Evolutionary conservation across 495 filamentous ascomycete species (phyloP).

Genomic region (Podospora fimiseda): DNA sequence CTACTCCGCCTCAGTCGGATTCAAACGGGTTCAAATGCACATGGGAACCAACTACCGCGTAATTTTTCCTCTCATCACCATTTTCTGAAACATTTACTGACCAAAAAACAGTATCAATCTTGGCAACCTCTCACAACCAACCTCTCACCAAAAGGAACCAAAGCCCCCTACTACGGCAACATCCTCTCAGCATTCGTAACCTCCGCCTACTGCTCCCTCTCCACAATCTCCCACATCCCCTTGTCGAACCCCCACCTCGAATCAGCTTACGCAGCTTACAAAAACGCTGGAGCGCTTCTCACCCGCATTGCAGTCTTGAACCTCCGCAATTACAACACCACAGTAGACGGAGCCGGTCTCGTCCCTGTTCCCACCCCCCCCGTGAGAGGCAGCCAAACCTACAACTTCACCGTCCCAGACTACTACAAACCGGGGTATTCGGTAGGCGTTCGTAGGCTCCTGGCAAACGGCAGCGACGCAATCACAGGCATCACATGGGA

Average conservation of each 20-base stretch:
- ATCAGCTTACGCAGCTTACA: constrained; percentile 56
- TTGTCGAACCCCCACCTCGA: constrained; percentile 39
- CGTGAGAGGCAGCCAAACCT: constrained; percentile 30
- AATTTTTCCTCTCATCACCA: background rate
- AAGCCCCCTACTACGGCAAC: constrained; percentile 62
- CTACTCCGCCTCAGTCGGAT: constrained; percentile 49
- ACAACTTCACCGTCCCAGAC: constrained; percentile 34
- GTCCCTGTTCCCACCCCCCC: constrained; percentile 17
- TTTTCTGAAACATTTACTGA: background rate
- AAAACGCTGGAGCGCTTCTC: constrained; percentile 29
- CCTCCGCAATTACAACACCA: constrained; percentile 55
- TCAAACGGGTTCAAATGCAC: constrained; percentile 61
- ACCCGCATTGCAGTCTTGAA: constrained; percentile 52
- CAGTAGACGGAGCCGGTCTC: constrained; percentile 35
- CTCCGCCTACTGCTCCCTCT: constrained; percentile 42
- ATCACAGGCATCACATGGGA: constrained; percentile 57
- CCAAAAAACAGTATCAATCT: constrained; percentile 14
- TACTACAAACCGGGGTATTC: background rate
- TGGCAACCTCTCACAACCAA: constrained; percentile 57
- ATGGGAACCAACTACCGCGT: constrained; percentile 56
- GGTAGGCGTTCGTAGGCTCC: constrained; percentile 41
- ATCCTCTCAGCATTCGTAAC: constrained; percentile 57
- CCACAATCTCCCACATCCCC: constrained; percentile 38
- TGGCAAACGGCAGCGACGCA: constrained; percentile 59
- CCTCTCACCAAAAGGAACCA: constrained; percentile 51